Percentiles rank a stretch among this genome's conserved stretches.
Evolutionary conservation across 1,139 yeast genomes (phyloP).

Genomic region (Debaryomyces robertsiae): DNA sequence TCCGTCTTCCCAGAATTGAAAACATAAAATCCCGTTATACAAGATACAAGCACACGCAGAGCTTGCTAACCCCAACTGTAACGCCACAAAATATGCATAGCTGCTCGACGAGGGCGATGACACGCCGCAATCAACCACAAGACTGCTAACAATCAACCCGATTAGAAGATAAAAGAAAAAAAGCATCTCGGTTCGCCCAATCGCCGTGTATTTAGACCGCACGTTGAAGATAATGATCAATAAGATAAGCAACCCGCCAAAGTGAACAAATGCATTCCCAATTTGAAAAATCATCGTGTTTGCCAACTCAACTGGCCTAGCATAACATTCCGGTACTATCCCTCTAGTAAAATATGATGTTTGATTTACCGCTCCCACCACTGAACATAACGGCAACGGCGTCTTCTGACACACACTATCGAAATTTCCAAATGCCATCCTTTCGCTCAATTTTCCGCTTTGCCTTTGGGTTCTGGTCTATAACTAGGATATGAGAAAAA

Average conservation of each 20-base stretch:
- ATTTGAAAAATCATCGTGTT: slow-evolving; percentile 89
- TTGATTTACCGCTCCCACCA: slow-evolving; percentile 46
- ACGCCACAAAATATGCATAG: slow-evolving; percentile 80
- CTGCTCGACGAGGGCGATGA: slow-evolving; percentile 78
- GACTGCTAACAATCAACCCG: slow-evolving; percentile 59
- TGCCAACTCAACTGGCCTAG: slow-evolving; percentile 83
- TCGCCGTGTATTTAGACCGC: slow-evolving; percentile 86
- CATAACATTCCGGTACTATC: slow-evolving; percentile 74
- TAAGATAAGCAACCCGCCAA: slow-evolving; percentile 67
- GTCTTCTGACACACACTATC: slow-evolving; percentile 65
- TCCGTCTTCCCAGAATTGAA: slow-evolving; percentile 95
- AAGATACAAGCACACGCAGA: slow-evolving; percentile 70
- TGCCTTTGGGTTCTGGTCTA: too few relatives aligned
- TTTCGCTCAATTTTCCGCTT: too few relatives aligned
- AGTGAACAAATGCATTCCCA: slow-evolving; percentile 86
- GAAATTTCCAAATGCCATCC: slow-evolving; percentile 70
- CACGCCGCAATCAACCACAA: slow-evolving; percentile 90
- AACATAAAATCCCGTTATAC: slow-evolving; percentile 76
- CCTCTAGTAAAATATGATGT: slow-evolving; percentile 49
- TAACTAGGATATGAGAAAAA: neutral
- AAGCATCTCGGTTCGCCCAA: slow-evolving; percentile 86
- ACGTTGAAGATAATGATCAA: slow-evolving; percentile 78
- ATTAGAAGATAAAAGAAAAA: slow-evolving; percentile 66
- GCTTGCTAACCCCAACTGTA: slow-evolving; percentile 74
- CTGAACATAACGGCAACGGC: slow-evolving; percentile 78